Evolutionary conservation across 257 asterid species (phyloP), one percentile per base, ranked within the genome.

Genomic region (Plantago major): DNA sequence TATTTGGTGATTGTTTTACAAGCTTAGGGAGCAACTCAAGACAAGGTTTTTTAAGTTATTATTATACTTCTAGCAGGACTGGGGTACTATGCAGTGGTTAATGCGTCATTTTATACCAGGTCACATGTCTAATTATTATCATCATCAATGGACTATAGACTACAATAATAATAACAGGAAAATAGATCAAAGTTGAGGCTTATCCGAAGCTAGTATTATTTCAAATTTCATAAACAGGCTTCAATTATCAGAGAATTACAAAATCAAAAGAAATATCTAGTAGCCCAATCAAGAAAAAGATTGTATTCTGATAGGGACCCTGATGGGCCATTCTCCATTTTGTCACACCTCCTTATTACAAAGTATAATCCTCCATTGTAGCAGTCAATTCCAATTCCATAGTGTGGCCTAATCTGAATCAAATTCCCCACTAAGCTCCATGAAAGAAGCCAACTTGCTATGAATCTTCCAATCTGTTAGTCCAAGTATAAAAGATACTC

Each of bases 381-480:
- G 12, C 3, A 53, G 68, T 38, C 46, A 46, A 19, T 65, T 49
- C 37, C 17, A 44, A 1, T 18, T 53, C 11, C 26, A 16, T 11
- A 40, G 8, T 10, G 33, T 58, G 22, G 49, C 19, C 15, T 28
- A 40, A 33, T 28, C 30, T 57, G 58, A 58, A 33, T 74, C 13
- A 61, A 68, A 75, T 65, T 73, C 82, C 71, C 43, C 79, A 43
- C 73, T 58, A 47, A 64, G 49, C 68, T 58, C 74, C 77, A 70
- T 75, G 59, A 59, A 66, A 67, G 58, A 63, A 65, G 78, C 74
- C 74, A 69, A 76, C 66, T 18, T 33, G 40, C 40, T 33, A 33
- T 33, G 40, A 33, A 33, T 66, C 17, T 55, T 63, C 68, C 72
- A 63, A 56, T 61, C 49, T 47, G 56, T 67, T 55, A 62, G 44